Conservation (phyloP, 352 stramenopile species). For the Phytopythium boreale region DNA sequence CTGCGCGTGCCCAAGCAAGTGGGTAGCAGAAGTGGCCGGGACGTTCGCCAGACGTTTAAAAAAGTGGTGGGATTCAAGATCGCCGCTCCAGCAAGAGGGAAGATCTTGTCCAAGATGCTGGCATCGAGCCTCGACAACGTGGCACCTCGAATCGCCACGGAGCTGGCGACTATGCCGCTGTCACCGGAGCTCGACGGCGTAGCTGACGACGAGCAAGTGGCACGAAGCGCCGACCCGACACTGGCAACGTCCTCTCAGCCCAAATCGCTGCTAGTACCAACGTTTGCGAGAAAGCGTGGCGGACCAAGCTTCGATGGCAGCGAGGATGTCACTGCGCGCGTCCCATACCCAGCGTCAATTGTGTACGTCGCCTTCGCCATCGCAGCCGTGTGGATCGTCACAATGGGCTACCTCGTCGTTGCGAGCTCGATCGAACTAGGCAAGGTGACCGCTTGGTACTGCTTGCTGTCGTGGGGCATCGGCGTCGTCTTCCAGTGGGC, state of each 20-base stretch:
- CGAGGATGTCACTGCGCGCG: conserved; percentile 13
- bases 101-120: conserved; percentile 61
- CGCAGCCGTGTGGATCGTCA: conserved; percentile 34
- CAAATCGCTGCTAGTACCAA: conserved; percentile 4
- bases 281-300: not conserved
- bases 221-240: not conserved
- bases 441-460: conserved; percentile 43
- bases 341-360: conserved; percentile 73
- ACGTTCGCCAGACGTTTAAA: conserved; percentile 58
- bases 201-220: not conserved
- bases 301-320: conserved; percentile 1
- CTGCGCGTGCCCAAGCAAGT: conserved; percentile 33
- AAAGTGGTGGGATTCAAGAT: conserved; percentile 75
- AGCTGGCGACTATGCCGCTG: conserved; percentile 31
- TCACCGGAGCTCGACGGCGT: conserved; percentile 1
- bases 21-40: conserved; percentile 13
- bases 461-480: conserved; percentile 44
- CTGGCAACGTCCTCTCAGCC: no score
- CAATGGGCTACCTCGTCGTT: conserved; percentile 43
- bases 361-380: conserved; percentile 47
- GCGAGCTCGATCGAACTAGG: conserved; percentile 46
- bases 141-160: conserved; percentile 36
- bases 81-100: conserved; percentile 54
- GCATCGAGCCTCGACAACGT: conserved; percentile 56
- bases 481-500: conserved; percentile 43